Percentiles rank a stretch among this genome's conserved stretches.
Conservation (phyloP, 73 alveolate species). For the Paramecium sonneborni region DNA sequence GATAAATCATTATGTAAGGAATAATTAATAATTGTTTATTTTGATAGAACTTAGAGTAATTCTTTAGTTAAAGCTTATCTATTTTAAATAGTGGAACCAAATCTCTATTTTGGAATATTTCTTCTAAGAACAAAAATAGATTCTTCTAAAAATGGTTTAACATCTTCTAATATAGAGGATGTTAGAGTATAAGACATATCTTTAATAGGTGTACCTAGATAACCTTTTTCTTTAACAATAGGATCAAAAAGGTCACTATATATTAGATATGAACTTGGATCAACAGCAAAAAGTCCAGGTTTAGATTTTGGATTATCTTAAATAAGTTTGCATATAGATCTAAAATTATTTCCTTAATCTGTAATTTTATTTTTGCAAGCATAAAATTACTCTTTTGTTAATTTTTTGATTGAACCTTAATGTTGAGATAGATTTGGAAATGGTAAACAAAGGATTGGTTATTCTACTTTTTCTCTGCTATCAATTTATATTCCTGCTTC, state of each 20-base stretch:
- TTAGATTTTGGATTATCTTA: conserved; percentile 35
- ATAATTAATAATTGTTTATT: neutral
- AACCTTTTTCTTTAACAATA: neutral
- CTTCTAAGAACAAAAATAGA: conserved; percentile 17
- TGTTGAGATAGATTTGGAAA: neutral
- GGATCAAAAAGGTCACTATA: conserved; percentile 3
- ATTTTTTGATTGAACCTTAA: neutral
- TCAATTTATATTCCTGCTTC: conserved; percentile 1
- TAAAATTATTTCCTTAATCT: conserved; percentile 32
- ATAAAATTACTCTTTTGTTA: conserved; percentile 17
- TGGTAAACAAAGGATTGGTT: neutral
- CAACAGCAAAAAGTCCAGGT: conserved; percentile 41
- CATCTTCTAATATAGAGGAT: neutral
- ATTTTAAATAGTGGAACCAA: neutral
- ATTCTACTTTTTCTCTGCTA: neutral
- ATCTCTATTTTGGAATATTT: conserved; percentile 3
- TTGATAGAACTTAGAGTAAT: neutral
- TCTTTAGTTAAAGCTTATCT: conserved; percentile 6
- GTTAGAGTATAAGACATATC: neutral
- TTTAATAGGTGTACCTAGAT: neutral
- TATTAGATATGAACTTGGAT: neutral
- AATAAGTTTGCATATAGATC: conserved; percentile 28
- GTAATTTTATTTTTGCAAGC: conserved; percentile 44
- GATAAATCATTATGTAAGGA: neutral
- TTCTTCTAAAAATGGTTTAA: conserved; percentile 26